Evolutionary conservation across 169 alveolate genomes (phyloP).

Genomic region (Cystoisospora suis): DNA sequence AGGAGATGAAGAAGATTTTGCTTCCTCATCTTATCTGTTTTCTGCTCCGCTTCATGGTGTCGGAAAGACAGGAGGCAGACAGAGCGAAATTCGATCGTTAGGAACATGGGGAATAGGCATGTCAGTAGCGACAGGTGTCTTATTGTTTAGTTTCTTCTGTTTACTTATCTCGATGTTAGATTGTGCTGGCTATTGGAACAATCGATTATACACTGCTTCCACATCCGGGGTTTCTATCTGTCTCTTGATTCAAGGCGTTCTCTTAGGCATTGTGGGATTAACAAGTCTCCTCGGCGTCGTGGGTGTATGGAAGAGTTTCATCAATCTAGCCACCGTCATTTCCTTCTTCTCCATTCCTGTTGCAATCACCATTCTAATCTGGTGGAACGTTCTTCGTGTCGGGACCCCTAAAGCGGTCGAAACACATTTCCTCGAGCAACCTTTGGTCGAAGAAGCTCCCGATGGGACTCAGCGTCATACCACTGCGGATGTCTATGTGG

Average conservation of each 20-base stretch:
- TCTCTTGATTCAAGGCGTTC: constrained; percentile 30
- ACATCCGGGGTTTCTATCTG: neutral
- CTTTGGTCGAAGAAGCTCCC: neutral
- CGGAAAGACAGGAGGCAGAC: neutral
- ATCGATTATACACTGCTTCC: neutral
- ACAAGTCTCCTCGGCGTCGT: constrained; percentile 2
- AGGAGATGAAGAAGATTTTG: neutral
- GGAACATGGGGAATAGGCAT: constrained; percentile 50
- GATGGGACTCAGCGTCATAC: neutral
- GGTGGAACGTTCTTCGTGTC: constrained; percentile 18
- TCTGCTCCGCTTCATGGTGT: neutral
- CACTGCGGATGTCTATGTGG: neutral
- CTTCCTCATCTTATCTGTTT: too few species aligned
- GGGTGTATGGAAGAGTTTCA: neutral
- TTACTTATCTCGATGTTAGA: constrained; percentile 33
- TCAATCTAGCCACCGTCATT: neutral
- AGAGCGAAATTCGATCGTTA: constrained; percentile 11
- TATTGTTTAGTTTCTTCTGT: constrained; percentile 36
- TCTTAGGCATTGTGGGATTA: neutral
- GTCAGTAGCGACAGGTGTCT: constrained; percentile 23
- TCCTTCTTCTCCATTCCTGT: constrained; percentile 18
- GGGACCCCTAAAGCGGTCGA: too few species aligned
- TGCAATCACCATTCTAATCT: neutral
- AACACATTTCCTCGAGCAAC: neutral
- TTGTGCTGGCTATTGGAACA: constrained; percentile 18